phyloP scores from a whole-genome alignment of 2,329 filamentous ascomycete genomes.

The Macrophomina pseudophaseolina region DNA sequence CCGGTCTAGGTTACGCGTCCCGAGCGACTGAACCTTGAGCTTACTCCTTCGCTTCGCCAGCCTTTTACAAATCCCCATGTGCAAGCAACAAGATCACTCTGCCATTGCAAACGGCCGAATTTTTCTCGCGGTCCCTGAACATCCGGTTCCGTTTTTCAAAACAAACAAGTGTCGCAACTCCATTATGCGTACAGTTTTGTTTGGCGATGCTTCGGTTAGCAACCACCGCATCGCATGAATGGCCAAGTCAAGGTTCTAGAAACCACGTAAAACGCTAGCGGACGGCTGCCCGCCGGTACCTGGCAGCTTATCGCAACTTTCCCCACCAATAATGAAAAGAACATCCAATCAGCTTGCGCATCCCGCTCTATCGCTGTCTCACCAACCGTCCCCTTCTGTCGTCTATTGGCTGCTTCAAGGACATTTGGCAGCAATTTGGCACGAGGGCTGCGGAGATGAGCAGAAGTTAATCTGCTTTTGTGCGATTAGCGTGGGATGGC shows the following conservation, averaged over 20 bases:
- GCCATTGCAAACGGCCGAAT: neutral
- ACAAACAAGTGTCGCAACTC: neutral
- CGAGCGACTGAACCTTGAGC: neutral
- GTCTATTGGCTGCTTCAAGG: neutral
- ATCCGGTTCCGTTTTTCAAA: neutral
- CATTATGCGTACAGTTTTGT: constrained; percentile 15
- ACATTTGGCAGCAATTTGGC: neutral
- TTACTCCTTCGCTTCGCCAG: neutral
- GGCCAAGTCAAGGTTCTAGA: neutral
- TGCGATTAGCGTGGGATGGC: neutral
- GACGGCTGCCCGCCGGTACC: neutral
- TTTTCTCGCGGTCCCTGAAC: neutral
- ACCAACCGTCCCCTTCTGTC: neutral
- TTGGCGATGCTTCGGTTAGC: constrained; percentile 7
- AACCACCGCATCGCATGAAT: neutral
- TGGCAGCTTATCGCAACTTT: neutral
- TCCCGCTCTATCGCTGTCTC: neutral
- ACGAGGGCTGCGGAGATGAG: neutral
- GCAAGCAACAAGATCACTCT: neutral
- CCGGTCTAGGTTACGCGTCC: neutral
- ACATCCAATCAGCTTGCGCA: neutral
- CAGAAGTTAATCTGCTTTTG: neutral
- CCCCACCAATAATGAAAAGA: constrained; percentile 9
- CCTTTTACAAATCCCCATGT: neutral
- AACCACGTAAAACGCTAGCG: neutral